Percentiles rank a stretch among this genome's conserved stretches.
Evolutionary conservation across 2,329 filamentous ascomycete genomes (phyloP).

Genomic region (Colletotrichum somersetense): DNA sequence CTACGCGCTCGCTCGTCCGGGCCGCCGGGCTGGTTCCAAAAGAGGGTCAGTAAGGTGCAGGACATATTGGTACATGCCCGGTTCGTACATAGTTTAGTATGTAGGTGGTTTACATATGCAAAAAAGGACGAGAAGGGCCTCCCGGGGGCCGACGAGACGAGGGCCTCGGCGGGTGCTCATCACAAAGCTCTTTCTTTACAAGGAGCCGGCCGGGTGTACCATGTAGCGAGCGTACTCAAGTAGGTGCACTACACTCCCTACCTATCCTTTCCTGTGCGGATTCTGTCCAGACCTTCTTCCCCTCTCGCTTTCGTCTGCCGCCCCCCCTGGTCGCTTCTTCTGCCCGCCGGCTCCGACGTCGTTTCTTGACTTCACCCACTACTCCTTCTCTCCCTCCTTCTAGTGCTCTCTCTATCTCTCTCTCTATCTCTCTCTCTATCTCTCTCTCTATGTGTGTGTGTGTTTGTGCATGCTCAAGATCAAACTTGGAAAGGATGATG

Average conservation of each 20-base stretch:
- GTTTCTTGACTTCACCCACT: not conserved
- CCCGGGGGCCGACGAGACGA: slow-evolving; percentile 28
- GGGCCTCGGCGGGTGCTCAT: slow-evolving; percentile 40
- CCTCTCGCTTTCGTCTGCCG: not conserved
- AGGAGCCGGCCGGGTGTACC: not conserved
- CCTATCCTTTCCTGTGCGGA: not conserved
- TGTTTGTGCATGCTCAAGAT: not conserved
- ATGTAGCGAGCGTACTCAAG: not conserved
- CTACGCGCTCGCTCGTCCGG: slow-evolving; percentile 5
- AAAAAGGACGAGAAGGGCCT: slow-evolving; percentile 29
- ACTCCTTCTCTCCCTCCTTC: not conserved
- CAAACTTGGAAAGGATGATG: not conserved
- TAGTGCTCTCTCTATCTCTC: not conserved
- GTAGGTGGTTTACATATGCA: not conserved
- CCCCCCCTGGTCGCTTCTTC: not conserved
- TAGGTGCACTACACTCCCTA: not conserved
- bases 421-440: not conserved
- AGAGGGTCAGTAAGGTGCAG: not conserved
- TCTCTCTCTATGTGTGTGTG: not conserved
- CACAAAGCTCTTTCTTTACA: not conserved
- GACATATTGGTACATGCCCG: not conserved
- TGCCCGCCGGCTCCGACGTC: slow-evolving; percentile 8
- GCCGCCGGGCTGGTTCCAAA: slow-evolving; percentile 20
- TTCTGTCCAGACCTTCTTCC: not conserved
- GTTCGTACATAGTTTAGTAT: too few species aligned